Conservation (phyloP, 2,329 filamentous ascomycete genomes). For the Hymenoscyphus linearis region DNA sequence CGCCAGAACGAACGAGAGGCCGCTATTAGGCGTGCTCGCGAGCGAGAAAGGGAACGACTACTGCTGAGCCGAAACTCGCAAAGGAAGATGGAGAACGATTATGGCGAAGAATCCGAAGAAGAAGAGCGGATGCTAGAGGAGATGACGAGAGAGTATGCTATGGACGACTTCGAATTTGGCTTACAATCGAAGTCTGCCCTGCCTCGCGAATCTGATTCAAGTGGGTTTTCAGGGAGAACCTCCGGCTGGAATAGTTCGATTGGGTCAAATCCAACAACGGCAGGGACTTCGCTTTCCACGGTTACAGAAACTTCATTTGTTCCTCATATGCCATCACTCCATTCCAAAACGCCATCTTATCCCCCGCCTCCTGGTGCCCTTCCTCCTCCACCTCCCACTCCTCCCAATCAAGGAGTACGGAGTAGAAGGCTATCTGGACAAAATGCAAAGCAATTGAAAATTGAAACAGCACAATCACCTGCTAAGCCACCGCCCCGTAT, state of each 20-base stretch:
- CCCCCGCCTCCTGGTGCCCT: slow-evolving; percentile 24
- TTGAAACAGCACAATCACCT: slow-evolving; percentile 58
- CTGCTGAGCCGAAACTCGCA: slow-evolving; percentile 19
- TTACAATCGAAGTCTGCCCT: slow-evolving; percentile 61
- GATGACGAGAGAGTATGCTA: slow-evolving; percentile 76
- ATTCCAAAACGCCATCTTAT: slow-evolving; percentile 23
- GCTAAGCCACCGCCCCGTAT: slow-evolving; percentile 26
- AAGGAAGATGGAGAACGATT: slow-evolving; percentile 50
- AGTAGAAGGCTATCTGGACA: slow-evolving; percentile 75
- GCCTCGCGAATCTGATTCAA: slow-evolving; percentile 77
- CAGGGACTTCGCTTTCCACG: slow-evolving; percentile 63
- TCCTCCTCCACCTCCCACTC: slow-evolving; percentile 41
- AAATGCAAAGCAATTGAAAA: slow-evolving; percentile 78
- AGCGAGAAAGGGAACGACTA: slow-evolving; percentile 48
- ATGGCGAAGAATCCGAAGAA: slow-evolving; percentile 63
- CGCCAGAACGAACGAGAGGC: slow-evolving; percentile 69
- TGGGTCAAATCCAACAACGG: slow-evolving; percentile 65
- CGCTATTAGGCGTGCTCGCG: slow-evolving; percentile 53
- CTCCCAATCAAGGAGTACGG: slow-evolving; percentile 51
- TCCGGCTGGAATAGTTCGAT: slow-evolving; percentile 67
- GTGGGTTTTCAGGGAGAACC: slow-evolving; percentile 68
- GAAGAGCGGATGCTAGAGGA: slow-evolving; percentile 76
- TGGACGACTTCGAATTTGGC: slow-evolving; percentile 78
- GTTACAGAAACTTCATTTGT: slow-evolving; percentile 52
- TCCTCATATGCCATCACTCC: slow-evolving; percentile 26